Conservation (phyloP, 768 basidiomycete genomes). For the Tremella yokohamensis region DNA sequence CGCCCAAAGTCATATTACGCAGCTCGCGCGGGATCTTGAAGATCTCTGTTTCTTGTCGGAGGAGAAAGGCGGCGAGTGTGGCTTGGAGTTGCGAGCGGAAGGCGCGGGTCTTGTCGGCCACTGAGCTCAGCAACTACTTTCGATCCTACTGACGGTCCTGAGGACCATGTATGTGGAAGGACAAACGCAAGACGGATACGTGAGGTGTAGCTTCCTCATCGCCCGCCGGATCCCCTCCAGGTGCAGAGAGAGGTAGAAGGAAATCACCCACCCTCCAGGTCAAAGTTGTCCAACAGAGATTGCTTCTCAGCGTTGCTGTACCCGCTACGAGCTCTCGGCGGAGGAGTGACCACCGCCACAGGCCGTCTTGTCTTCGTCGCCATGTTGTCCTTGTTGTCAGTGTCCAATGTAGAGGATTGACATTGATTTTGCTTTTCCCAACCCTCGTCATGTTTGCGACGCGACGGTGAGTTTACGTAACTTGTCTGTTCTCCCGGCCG, state of each 20-base stretch:
- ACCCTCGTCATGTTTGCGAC: no score
- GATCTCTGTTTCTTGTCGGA: slow-evolving; percentile 49
- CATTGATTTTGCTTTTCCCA: no score
- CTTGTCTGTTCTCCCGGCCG: no score
- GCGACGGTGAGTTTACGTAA: no score
- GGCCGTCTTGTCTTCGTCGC: slow-evolving; percentile 29
- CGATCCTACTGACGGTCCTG: background rate
- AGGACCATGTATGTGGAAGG: background rate
- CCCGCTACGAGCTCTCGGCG: slow-evolving; percentile 15
- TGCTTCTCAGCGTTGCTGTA: slow-evolving; percentile 40
- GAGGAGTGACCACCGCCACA: slow-evolving; percentile 31
- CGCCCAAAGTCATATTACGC: slow-evolving; percentile 40
- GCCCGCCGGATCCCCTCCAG: no score
- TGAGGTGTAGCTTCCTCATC: no score
- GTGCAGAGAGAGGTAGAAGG: background rate
- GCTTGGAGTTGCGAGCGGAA: slow-evolving; percentile 36
- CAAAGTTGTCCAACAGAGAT: slow-evolving; percentile 48
- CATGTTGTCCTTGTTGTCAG: slow-evolving; percentile 9
- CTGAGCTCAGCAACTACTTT: slow-evolving; percentile 8
- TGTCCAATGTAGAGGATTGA: no score
- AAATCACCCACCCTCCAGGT: slow-evolving; percentile 46
- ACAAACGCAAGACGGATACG: background rate
- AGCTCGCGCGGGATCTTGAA: slow-evolving; percentile 46
- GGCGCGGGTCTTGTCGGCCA: slow-evolving; percentile 39
- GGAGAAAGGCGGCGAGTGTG: slow-evolving; percentile 41